Evolutionary conservation across 2,329 filamentous ascomycete species (phyloP).

Genomic region (Thielaviopsis ethacetica): DNA sequence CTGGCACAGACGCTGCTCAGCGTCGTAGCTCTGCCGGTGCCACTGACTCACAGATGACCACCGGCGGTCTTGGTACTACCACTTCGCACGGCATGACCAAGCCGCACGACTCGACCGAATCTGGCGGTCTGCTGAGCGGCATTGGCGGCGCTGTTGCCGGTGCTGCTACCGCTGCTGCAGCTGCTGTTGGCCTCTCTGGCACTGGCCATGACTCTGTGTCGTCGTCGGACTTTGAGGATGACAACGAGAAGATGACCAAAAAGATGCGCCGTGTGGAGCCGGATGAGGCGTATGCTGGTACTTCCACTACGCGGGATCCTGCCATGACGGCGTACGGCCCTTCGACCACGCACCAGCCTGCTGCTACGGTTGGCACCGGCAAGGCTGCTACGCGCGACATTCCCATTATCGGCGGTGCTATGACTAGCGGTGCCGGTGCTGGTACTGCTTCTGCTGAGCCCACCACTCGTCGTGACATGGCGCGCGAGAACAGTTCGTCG

Average conservation of each 20-base stretch:
- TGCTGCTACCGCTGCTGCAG: constrained; percentile 10
- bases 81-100: not conserved
- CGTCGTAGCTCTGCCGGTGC: not conserved
- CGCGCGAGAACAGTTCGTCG: not conserved
- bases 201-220: not conserved
- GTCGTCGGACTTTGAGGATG: not conserved
- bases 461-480: not conserved
- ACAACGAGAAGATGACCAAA: not conserved
- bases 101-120: not conserved
- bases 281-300: not conserved
- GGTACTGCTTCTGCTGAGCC: not conserved
- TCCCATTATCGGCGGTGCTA: not conserved
- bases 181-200: constrained; percentile 5
- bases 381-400: not conserved
- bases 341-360: not conserved
- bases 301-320: not conserved
- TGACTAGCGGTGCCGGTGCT: not conserved
- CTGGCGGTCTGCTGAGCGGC: constrained; percentile 3
- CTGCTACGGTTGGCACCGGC: not conserved
- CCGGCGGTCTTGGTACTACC: not conserved
- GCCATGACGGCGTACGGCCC: not conserved
- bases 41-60: not conserved
- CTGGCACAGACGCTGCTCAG: not conserved
- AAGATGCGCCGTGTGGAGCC: not conserved
- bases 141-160: constrained; percentile 11